Evolutionary conservation across 305 asterid genomes (phyloP).

Genomic region (Fraxinus sp.): DNA sequence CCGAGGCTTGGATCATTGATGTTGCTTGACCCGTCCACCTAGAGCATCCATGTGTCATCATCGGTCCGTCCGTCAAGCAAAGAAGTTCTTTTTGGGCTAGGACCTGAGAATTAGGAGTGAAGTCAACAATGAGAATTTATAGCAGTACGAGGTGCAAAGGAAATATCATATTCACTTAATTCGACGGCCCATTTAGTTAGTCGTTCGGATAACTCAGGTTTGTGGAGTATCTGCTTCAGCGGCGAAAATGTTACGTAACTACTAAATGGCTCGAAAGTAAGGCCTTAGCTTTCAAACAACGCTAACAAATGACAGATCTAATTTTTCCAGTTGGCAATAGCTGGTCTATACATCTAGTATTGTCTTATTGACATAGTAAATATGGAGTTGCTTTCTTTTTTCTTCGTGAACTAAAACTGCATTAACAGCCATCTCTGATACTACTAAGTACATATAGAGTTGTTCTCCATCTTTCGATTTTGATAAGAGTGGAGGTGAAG

Average conservation of each 20-base stretch:
- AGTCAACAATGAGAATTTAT: not conserved
- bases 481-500: not conserved
- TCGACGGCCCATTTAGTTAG: not conserved
- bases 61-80: no score
- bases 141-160: not conserved
- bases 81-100: not conserved
- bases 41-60: not conserved
- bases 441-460: not conserved
- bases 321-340: no score
- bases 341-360: no score
- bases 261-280: no score
- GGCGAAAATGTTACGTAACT: no score
- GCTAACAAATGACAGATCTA: no score
- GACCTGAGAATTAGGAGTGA: not conserved
- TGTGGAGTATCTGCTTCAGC: no score
- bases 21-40: not conserved
- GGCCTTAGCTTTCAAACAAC: no score
- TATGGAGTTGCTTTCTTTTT: no score
- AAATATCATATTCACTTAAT: not conserved
- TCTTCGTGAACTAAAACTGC: no score
- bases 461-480: not conserved
- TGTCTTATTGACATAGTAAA: no score
- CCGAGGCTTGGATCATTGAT: not conserved
- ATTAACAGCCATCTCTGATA: no score
- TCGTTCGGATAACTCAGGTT: not conserved